Conservation (phyloP, 768 basidiomycete genomes). For the Mrakia hoshinonis region DNA sequence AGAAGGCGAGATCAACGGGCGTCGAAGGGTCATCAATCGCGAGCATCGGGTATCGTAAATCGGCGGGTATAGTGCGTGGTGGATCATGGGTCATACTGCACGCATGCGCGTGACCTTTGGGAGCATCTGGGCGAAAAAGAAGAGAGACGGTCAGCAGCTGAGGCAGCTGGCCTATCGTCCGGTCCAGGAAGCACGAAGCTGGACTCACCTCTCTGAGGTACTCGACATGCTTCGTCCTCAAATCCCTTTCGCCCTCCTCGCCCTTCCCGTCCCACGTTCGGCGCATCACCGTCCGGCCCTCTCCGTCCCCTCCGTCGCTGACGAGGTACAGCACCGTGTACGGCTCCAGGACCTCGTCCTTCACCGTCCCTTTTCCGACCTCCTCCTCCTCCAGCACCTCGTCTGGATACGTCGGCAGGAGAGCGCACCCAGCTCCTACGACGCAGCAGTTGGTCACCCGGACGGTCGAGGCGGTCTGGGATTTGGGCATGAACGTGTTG, state of each 20-base stretch:
- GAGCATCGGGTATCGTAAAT: no score
- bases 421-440: constrained; percentile 68
- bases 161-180: no score
- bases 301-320: constrained; percentile 6
- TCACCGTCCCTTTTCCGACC: neutral
- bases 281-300: constrained; percentile 46
- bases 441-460: constrained; percentile 70
- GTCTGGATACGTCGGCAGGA: constrained; percentile 48
- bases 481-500: constrained; percentile 78
- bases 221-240: constrained; percentile 79
- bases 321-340: constrained; percentile 79
- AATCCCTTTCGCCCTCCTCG: constrained; percentile 68
- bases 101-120: constrained; percentile 1
- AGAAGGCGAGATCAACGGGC: no score
- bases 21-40: no score
- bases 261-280: constrained; percentile 80
- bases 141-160: neutral
- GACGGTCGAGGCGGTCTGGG: constrained; percentile 74
- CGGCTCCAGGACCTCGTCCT: constrained; percentile 65
- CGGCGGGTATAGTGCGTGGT: no score
- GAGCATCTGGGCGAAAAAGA: neutral
- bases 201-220: constrained; percentile 69
- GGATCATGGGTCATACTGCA: neutral
- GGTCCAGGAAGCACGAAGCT: constrained; percentile 50
- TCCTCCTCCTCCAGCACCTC: constrained; percentile 33